Conservation (phyloP, 1,284 basidiomycete species). For the Chiua sp. region DNA sequence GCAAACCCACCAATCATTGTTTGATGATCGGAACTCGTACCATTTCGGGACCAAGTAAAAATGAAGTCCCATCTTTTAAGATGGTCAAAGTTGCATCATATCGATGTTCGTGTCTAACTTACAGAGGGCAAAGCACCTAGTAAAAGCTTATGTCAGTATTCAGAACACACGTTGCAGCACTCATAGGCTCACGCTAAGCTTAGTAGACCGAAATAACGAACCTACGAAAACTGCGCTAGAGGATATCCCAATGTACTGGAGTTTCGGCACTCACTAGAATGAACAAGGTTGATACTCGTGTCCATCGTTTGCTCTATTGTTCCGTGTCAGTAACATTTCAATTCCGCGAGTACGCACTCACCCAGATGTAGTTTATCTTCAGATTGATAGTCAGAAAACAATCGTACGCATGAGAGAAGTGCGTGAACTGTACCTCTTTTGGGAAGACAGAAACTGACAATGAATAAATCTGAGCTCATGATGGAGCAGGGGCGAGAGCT, state of each 20-base stretch:
- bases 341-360: background rate
- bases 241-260: background rate
- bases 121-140: background rate
- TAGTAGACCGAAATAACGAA: background rate
- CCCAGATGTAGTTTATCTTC: constrained; percentile 18
- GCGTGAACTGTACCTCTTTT: background rate
- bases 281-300: constrained; percentile 6
- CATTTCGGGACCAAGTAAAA: background rate
- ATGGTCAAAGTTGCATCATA: background rate
- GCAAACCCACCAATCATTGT: background rate
- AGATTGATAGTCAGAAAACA: background rate
- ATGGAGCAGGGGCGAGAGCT: background rate
- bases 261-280: constrained; percentile 2
- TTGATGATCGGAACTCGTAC: background rate
- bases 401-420: too few relatives aligned
- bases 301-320: constrained; percentile 13
- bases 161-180: too few relatives aligned
- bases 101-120: background rate
- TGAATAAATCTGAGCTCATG: background rate
- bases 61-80: background rate
- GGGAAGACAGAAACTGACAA: background rate
- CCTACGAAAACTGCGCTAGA: background rate
- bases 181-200: background rate
- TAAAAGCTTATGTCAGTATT: background rate
- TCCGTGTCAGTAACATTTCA: background rate